A percentile compares a stretch with the other conserved stretches of the same genome.
Evolutionary conservation across 768 basidiomycete species (phyloP).

Genomic region (Auriscalpium vulgare): DNA sequence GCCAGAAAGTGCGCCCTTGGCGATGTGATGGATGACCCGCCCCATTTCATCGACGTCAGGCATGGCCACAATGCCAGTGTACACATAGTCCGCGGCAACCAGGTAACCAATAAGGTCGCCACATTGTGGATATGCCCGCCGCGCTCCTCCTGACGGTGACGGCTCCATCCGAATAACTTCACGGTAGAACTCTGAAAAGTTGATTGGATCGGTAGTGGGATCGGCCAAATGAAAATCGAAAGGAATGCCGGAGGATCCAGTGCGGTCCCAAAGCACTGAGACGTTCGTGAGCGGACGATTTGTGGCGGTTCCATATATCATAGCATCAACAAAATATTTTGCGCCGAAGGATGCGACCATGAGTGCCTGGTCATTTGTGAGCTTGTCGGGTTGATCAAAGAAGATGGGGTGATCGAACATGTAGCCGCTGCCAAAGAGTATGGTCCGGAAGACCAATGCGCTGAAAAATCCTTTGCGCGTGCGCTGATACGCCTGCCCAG

Average conservation of each 20-base stretch:
- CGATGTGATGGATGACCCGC: background rate
- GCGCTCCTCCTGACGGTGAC: background rate
- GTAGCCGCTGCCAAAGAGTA: background rate
- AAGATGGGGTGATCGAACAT: background rate
- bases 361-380: background rate
- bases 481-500: no score
- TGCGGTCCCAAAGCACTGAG: background rate
- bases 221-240: background rate
- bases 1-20: background rate
- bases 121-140: background rate
- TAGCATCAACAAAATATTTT: background rate
- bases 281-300: background rate
- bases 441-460: background rate
- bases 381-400: background rate
- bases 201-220: background rate
- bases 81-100: background rate
- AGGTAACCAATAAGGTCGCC: background rate
- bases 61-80: background rate
- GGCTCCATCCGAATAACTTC: background rate
- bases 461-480: background rate
- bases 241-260: background rate
- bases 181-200: background rate
- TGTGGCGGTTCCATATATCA: background rate
- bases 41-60: background rate
- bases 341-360: background rate